phyloP scores from a whole-genome alignment of 345 rosid genomes.

The Sonneratia alba region DNA sequence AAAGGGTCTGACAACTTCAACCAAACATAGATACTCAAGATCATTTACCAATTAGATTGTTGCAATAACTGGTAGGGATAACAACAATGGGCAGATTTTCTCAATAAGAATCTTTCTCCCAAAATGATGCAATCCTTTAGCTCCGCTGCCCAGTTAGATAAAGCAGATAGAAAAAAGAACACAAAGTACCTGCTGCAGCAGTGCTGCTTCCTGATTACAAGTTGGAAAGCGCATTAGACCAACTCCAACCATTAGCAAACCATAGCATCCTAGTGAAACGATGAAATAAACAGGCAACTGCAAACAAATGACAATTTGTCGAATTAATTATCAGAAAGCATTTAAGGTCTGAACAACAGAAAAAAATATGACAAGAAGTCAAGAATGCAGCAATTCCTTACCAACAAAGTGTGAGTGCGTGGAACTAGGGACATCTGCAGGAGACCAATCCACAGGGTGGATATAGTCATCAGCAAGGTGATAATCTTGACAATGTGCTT shows the following conservation, averaged over 20 bases:
- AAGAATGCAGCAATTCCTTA: conserved; percentile 12
- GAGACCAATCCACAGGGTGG: conserved; percentile 39
- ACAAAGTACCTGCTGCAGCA: conserved; percentile 32
- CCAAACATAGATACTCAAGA: neutral
- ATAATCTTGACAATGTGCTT: conserved; percentile 43
- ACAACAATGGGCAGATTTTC: neutral
- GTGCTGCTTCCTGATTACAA: conserved; percentile 36
- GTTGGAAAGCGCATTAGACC: conserved; percentile 38
- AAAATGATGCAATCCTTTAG: neutral
- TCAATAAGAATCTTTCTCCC: neutral
- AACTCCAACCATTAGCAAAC: conserved; percentile 42
- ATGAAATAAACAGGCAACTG: conserved; percentile 37
- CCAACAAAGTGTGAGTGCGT: conserved; percentile 38
- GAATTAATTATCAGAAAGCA: neutral
- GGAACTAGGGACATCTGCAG: conserved; percentile 40
- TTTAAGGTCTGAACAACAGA: neutral
- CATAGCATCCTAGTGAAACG: conserved; percentile 37
- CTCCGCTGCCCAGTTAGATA: neutral
- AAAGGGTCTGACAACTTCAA: neutral
- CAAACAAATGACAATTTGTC: neutral
- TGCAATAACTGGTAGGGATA: neutral
- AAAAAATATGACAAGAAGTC: neutral
- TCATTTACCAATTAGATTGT: neutral
- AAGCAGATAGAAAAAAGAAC: neutral
- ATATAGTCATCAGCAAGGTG: conserved; percentile 23